Percentiles rank a stretch among this genome's conserved stretches.
Conservation (phyloP, 441 rosid species). For the Eutrema salsugineum region DNA sequence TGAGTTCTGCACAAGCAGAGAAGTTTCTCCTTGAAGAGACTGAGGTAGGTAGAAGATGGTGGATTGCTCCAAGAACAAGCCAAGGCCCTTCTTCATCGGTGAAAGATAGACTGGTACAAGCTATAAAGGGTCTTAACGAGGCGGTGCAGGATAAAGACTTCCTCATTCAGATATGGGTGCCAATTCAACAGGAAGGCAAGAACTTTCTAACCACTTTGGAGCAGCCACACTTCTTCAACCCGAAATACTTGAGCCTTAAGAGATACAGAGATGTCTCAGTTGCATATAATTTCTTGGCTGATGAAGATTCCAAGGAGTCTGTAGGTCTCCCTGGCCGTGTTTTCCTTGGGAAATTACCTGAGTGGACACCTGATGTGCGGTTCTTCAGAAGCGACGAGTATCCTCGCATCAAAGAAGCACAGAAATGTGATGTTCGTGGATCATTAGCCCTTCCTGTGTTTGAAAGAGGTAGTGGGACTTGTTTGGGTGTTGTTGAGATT, state of each 20-base stretch:
- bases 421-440: conserved; percentile 57
- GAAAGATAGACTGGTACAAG: conserved; percentile 59
- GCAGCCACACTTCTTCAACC: conserved; percentile 67
- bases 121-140: conserved; percentile 50
- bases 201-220: conserved; percentile 66
- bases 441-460: conserved; percentile 70
- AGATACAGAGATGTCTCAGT: conserved; percentile 64
- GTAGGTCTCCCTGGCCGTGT: conserved; percentile 86
- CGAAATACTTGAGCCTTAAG: conserved; percentile 47
- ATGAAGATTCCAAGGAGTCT: conserved; percentile 53
- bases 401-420: conserved; percentile 56
- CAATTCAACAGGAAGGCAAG: conserved; percentile 64
- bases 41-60: conserved; percentile 49
- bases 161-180: conserved; percentile 90
- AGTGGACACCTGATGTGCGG: conserved; percentile 92
- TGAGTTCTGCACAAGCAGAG: conserved; percentile 33
- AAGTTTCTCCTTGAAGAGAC: conserved; percentile 41
- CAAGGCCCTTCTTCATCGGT: conserved; percentile 48
- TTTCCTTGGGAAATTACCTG: conserved; percentile 62
- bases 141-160: conserved; percentile 50
- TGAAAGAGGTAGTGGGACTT: conserved; percentile 62
- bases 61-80: conserved; percentile 57
- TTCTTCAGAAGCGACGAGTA: conserved; percentile 71
- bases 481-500: conserved; percentile 95
- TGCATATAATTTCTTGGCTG: conserved; percentile 53